These are phyloP conservation scores for Monosporascus ibericus DNA, from an alignment of 2,329 filamentous ascomycete genomes.

Conservation along the genomic window DNA sequence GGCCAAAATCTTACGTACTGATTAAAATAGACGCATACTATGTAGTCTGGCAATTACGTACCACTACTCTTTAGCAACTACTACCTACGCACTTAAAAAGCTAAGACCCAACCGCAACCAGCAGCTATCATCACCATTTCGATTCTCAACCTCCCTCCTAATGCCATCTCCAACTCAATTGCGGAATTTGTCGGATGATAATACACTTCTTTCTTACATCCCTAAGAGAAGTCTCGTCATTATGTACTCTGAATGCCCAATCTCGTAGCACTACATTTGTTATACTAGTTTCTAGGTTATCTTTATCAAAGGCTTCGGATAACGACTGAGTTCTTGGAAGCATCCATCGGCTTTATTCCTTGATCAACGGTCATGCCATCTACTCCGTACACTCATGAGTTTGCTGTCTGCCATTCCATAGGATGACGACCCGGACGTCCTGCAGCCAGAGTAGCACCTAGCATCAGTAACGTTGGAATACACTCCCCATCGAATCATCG, in stretches of 20 bases:
- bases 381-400: conserved; percentile 13
- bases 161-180: not conserved
- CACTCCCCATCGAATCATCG: not conserved
- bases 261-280: no score
- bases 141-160: not conserved
- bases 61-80: no score
- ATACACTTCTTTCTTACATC: not conserved
- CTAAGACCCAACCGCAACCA: no score
- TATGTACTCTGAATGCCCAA: not conserved
- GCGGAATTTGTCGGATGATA: not conserved
- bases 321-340: not conserved
- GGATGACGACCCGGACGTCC: conserved; percentile 19
- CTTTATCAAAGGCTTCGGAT: no score
- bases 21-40: no score
- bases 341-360: not conserved
- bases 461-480: not conserved
- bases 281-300: no score
- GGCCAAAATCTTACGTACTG: no score
- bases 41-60: no score
- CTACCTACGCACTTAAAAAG: no score
- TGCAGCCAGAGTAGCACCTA: conserved; percentile 15
- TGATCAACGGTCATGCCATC: conserved; percentile 18
- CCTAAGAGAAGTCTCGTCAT: not conserved
- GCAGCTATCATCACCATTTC: no score
- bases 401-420: conserved; percentile 11